Conservation (phyloP, 1,139 yeast genomes). For the Saccharomyces hybrid region DNA sequence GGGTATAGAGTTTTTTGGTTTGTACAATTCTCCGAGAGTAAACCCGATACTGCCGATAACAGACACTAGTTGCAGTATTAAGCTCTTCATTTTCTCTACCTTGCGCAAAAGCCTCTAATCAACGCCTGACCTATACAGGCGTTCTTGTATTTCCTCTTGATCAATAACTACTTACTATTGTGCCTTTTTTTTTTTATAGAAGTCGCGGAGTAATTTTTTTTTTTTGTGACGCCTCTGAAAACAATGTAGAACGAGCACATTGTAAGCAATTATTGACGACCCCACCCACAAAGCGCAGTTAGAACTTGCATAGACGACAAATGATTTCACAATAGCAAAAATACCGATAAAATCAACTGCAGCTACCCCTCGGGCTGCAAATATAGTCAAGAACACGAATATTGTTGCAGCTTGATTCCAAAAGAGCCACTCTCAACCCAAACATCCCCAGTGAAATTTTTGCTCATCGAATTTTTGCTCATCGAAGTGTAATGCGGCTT, state of each 20-base stretch:
- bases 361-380: background rate
- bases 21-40: constrained; percentile 13
- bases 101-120: background rate
- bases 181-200: background rate
- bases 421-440: background rate
- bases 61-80: background rate
- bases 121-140: background rate
- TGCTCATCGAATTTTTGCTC: background rate
- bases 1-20: constrained; percentile 25
- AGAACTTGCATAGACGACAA: background rate
- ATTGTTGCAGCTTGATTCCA: background rate
- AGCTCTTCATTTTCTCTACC: background rate
- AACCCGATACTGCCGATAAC: background rate
- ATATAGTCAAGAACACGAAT: background rate
- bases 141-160: background rate
- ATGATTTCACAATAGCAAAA: background rate
- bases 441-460: background rate
- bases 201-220: background rate
- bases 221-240: background rate
- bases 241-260: background rate
- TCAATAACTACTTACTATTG: background rate
- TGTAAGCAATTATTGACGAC: background rate
- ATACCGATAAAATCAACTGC: background rate
- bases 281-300: background rate
- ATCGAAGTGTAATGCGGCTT: background rate